phyloP scores from a whole-genome alignment of 2,329 filamentous ascomycete species.

The Penicillium sp. region DNA sequence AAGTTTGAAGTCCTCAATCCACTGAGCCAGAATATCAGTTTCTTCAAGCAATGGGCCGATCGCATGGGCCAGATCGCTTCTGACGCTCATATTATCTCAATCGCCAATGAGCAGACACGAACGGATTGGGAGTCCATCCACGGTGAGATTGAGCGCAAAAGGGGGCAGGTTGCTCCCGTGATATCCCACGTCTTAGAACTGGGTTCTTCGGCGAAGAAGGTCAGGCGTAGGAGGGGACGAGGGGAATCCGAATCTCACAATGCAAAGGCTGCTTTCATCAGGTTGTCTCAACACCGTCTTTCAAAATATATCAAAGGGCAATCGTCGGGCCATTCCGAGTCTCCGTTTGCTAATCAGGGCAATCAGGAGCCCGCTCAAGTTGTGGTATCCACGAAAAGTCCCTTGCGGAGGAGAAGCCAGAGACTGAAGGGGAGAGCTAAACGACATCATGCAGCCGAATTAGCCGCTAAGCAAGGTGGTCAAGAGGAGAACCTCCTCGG shows the following conservation, averaged over 20 bases:
- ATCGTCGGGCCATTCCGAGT: background rate
- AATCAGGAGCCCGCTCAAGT: background rate
- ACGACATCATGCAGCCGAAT: background rate
- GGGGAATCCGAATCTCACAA: background rate
- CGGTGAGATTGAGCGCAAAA: background rate
- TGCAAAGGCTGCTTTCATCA: background rate
- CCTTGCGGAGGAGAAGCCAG: too few relatives aligned
- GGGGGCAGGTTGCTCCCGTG: background rate
- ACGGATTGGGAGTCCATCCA: background rate
- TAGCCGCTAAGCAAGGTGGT: background rate
- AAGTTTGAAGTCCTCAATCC: constrained; percentile 18
- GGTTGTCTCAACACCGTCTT: background rate
- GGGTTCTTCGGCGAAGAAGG: background rate
- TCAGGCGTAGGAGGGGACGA: background rate
- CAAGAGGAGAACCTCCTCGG: background rate
- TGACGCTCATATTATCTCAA: background rate
- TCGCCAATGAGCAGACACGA: background rate
- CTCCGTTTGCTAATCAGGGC: background rate
- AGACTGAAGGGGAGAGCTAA: background rate
- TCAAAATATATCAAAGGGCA: background rate
- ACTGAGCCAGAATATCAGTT: constrained; percentile 18
- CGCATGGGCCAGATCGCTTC: background rate
- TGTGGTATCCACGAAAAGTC: background rate
- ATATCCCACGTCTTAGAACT: background rate
- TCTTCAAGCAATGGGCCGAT: constrained; percentile 20